phyloP scores from a whole-genome alignment of 169 alveolate species.

The Neospora caninum region DNA sequence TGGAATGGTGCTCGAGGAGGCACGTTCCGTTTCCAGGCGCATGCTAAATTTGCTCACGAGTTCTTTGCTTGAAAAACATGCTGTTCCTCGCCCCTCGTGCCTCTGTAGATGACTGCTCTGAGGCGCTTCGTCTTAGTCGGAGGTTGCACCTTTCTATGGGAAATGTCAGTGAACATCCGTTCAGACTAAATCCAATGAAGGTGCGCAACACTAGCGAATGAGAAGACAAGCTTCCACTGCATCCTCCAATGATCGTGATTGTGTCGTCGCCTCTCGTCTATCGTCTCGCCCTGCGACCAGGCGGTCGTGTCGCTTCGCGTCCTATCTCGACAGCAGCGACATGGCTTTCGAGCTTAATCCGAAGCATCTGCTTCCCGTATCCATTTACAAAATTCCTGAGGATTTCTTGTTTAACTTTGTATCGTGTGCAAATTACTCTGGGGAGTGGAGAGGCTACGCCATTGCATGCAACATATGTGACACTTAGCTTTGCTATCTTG shows the following conservation, averaged over 20 bases:
- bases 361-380: too few species aligned
- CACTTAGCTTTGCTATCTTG: conserved; percentile 15
- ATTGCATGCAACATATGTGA: conserved; percentile 27
- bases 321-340: too few species aligned
- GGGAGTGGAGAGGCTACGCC: conserved; percentile 48
- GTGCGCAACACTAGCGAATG: not conserved
- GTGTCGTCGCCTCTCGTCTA: conserved; percentile 13
- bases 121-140: conserved; percentile 22
- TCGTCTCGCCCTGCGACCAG: conserved; percentile 40
- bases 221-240: not conserved
- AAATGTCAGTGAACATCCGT: conserved; percentile 47
- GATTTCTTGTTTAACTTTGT: conserved; percentile 31
- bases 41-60: too few species aligned
- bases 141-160: not conserved
- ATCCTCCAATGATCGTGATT: not conserved
- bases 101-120: not conserved
- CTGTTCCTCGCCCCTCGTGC: conserved; percentile 29
- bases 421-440: conserved; percentile 54
- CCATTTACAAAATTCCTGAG: conserved; percentile 36
- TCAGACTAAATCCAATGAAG: conserved; percentile 29
- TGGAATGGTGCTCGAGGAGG: too few species aligned
- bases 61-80: too few species aligned
- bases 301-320: conserved; percentile 12
- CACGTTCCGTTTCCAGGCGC: too few species aligned
- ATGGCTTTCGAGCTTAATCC: too few species aligned